A percentile compares a stretch with the other conserved stretches of the same genome.
These are phyloP conservation scores for Saturnispora bothae DNA, from an alignment of 805 yeast genomes.

Conservation along the genomic window DNA sequence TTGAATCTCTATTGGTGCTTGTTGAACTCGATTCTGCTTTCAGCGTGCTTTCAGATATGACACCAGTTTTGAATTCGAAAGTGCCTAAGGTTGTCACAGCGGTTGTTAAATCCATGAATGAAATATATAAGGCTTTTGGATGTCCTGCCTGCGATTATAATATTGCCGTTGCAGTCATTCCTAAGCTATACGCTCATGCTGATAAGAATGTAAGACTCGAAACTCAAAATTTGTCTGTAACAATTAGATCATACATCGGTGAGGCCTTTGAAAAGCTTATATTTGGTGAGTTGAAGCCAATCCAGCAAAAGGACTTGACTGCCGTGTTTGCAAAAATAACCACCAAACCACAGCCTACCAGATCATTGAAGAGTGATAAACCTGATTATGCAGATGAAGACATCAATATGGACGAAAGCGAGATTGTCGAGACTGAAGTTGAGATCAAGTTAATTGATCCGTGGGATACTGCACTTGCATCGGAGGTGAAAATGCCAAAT, in stretches of 20 bases:
- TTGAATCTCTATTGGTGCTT: constrained; percentile 49
- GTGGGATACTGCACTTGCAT: constrained; percentile 59
- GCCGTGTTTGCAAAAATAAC: constrained; percentile 50
- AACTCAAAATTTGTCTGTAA: constrained; percentile 57
- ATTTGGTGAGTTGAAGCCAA: constrained; percentile 72
- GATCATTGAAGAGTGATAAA: constrained; percentile 40
- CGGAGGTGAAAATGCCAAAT: constrained; percentile 57
- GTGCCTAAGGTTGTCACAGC: constrained; percentile 75
- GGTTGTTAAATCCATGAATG: constrained; percentile 43
- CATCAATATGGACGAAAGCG: constrained; percentile 12
- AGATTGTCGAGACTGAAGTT: too few relatives aligned
- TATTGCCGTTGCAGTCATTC: constrained; percentile 43
- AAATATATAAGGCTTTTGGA: constrained; percentile 53
- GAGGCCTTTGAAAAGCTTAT: constrained; percentile 45
- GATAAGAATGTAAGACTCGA: constrained; percentile 80
- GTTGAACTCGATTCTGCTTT: constrained; percentile 61
- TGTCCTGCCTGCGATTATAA: constrained; percentile 50
- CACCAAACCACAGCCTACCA: constrained; percentile 36
- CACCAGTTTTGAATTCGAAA: constrained; percentile 51
- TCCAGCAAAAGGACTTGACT: constrained; percentile 77
- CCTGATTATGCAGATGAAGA: constrained; percentile 22
- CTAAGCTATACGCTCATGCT: constrained; percentile 71
- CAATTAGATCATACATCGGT: constrained; percentile 68
- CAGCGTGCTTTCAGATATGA: constrained; percentile 52
- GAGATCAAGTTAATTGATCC: constrained; percentile 42